Percentiles rank a stretch among this genome's conserved stretches.
These are phyloP conservation scores for Kurtzmaniella fragi DNA, from an alignment of 805 yeast species.

Conservation along the genomic window DNA sequence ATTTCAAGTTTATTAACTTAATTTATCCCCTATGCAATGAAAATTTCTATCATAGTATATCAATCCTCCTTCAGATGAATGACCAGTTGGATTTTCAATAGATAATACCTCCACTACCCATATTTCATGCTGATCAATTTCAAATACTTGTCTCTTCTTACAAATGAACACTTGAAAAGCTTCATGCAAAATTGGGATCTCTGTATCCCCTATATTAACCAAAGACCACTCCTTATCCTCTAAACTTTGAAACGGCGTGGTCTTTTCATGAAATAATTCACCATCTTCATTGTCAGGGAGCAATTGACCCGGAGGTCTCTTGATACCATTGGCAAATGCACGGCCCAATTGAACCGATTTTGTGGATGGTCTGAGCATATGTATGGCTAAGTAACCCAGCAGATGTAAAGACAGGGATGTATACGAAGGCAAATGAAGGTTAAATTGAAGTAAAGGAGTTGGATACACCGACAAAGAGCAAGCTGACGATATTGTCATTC, in stretches of 20 bases:
- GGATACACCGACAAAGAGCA: conserved; percentile 78
- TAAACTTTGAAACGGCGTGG: conserved; percentile 50
- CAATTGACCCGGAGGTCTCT: conserved; percentile 41
- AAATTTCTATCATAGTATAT: conserved; percentile 61
- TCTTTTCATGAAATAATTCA: conserved; percentile 38
- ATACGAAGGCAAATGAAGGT: conserved; percentile 78
- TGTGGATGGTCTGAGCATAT: conserved; percentile 60
- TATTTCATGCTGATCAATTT: conserved; percentile 81
- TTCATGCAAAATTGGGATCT: conserved; percentile 51
- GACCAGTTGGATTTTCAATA: conserved; percentile 43
- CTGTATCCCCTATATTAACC: conserved; percentile 9
- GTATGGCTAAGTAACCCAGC: conserved; percentile 62
- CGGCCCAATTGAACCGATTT: conserved; percentile 57
- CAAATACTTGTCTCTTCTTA: conserved; percentile 44
- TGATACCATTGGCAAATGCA: conserved; percentile 55
- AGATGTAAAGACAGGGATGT: conserved; percentile 66
- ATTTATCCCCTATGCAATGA: conserved; percentile 34
- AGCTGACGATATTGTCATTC: conserved; percentile 83
- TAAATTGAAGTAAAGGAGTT: conserved; percentile 75
- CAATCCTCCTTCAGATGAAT: conserved; percentile 35
- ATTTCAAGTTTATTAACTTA: too few species aligned
- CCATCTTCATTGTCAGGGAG: conserved; percentile 31
- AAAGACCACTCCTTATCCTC: conserved; percentile 27
- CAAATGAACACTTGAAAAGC: conserved; percentile 64
- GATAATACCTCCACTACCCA: conserved; percentile 80